phyloP scores from a whole-genome alignment of 345 rosid species.

The Salix arbutifolia region DNA sequence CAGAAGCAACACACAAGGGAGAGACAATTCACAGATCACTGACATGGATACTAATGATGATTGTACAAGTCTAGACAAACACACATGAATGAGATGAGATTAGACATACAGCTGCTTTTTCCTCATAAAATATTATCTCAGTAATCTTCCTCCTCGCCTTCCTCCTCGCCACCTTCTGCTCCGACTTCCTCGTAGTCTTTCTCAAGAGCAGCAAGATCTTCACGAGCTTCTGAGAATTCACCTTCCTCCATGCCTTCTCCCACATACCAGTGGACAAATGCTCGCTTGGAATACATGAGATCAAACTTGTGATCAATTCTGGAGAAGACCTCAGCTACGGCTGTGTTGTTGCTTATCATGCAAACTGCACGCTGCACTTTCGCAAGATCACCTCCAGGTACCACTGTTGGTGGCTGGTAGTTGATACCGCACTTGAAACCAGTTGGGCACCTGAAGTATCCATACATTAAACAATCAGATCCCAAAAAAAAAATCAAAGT shows the following conservation, averaged over 20 bases:
- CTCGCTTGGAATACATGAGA: constrained; percentile 82
- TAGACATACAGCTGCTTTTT: constrained; percentile 7
- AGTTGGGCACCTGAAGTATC: constrained; percentile 64
- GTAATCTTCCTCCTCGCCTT: constrained; percentile 53
- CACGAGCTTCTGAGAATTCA: constrained; percentile 86
- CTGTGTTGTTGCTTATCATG: constrained; percentile 89
- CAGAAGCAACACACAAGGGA: constrained; percentile 12
- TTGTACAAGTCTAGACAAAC: constrained; percentile 12
- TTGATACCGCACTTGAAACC: constrained; percentile 85
- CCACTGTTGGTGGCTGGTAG: constrained; percentile 80
- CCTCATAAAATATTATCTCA: constrained; percentile 21
- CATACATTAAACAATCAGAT: background rate
- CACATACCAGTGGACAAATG: constrained; percentile 86
- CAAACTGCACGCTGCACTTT: constrained; percentile 79
- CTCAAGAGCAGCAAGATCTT: constrained; percentile 84
- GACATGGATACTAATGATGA: constrained; percentile 1
- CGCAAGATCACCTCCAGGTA: constrained; percentile 72
- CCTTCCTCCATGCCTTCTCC: constrained; percentile 96
- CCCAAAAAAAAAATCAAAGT: background rate
- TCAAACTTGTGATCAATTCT: constrained; percentile 74
- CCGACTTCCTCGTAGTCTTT: constrained; percentile 87
- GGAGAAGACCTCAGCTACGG: constrained; percentile 75
- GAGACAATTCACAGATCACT: background rate
- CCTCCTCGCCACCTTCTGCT: constrained; percentile 55
- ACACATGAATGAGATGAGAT: constrained; percentile 4